Base-by-base conservation (phyloP, 805 yeast genomes). In the Spathaspora boniae region DNA sequence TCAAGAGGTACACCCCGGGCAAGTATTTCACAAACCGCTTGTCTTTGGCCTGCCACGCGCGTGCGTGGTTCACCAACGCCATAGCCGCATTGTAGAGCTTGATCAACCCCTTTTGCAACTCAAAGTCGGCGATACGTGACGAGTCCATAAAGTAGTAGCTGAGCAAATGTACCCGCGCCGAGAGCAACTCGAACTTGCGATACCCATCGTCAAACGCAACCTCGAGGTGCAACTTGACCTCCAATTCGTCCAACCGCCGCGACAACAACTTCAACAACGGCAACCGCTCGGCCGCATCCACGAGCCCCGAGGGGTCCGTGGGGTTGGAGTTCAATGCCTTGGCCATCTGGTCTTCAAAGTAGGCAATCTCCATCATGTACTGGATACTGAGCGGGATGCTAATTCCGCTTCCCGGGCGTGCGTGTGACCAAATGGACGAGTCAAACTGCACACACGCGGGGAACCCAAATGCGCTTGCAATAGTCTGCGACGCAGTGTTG, bases 401-500 rank as follows among this genome's bases (percentile, higher is more conserved):
- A 16, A 52, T 46, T 21, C 45, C 56, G n/a, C 72, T 58, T 9
- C 70, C 74, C 8, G 75, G 68, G 29, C 74, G 59, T 46, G 74
- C 72, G 3, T 79, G 69, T 5, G 69, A 69, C 50, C 79, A 60
- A 2, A 82, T 75, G 1, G 87, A 71, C 17, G 82, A 72, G 54
- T 87, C 95, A 51, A 88, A 85, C 40, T 82, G 86, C 4, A 86
- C 89, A 58, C 87, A 88, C 0, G 95, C 87, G 0, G 98, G 98
- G 52, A 84, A 89, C 14, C 98, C 98, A 62, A 88, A 87, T 8
- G 95, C 82, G 2, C 95, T 79, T 3, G 96, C 96, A 42, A 93
- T 80, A 2, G 82, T 76, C 58, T 93, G 98, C 2, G 95, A 83
- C 0, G 86, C 95, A 16, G 86, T 74, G 53, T 93, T 93, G 52